phyloP scores from a whole-genome alignment of 2,329 filamentous ascomycete genomes.

The Fusarium devonianum region DNA sequence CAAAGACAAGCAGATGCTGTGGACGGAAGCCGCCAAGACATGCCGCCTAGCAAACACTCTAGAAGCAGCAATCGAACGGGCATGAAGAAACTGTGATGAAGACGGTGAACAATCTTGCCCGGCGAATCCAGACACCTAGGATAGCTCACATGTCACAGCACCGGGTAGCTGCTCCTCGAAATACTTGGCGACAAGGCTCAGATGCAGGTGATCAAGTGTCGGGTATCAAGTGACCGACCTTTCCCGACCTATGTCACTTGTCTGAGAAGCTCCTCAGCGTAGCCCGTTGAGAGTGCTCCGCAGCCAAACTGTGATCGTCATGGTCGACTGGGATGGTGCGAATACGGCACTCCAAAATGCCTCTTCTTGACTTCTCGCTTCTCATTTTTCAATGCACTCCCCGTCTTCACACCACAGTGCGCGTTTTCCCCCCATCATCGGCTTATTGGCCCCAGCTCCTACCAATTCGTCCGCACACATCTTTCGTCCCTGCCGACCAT shows the following conservation, averaged over 20 bases:
- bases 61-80: conserved; percentile 13
- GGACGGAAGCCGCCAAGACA: conserved; percentile 23
- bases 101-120: conserved; percentile 3
- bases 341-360: conserved; percentile 30
- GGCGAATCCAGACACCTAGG: too few species aligned
- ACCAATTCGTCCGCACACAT: conserved; percentile 33
- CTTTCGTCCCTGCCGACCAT: conserved; percentile 15
- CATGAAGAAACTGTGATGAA: conserved; percentile 17
- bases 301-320: conserved; percentile 23
- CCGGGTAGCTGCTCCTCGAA: conserved; percentile 26
- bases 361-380: conserved; percentile 34
- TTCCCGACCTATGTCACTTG: conserved; percentile 17
- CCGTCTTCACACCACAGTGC: conserved; percentile 37
- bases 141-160: conserved; percentile 27
- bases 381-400: conserved; percentile 32
- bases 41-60: conserved; percentile 10
- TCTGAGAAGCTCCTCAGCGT: conserved; percentile 9
- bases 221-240: conserved; percentile 22
- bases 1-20: conserved; percentile 21
- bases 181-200: conserved; percentile 14
- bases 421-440: conserved; percentile 11
- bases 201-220: conserved; percentile 23
- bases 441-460: conserved; percentile 12
- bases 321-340: conserved; percentile 20
- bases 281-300: conserved; percentile 16